Conservation (phyloP, 1,284 basidiomycete genomes). For the Pascua guehoae region DNA sequence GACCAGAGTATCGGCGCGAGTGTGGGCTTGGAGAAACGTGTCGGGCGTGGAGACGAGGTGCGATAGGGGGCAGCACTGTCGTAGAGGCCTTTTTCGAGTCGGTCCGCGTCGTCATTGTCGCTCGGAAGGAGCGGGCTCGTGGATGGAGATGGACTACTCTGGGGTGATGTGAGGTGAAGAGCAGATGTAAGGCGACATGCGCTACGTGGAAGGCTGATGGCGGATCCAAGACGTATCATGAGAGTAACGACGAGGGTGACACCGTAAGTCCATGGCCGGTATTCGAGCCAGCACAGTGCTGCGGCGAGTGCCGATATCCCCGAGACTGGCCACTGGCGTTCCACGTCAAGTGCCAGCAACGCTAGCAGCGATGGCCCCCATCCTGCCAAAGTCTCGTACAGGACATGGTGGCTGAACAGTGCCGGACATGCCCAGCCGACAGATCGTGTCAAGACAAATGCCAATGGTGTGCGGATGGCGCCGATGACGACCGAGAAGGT, state of each 20-base stretch:
- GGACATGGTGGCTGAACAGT: conserved; percentile 12
- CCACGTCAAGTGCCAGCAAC: background rate
- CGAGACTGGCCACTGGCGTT: background rate
- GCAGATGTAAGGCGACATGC: no score
- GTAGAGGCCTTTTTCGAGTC: background rate
- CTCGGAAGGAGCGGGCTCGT: no score
- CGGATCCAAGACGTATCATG: background rate
- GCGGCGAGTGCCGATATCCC: background rate
- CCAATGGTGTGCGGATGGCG: conserved; percentile 5
- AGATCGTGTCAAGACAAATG: conserved; percentile 12
- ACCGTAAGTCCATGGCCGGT: conserved; percentile 12
- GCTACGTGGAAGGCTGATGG: background rate
- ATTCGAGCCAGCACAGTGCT: conserved; percentile 7
- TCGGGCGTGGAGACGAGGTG: background rate
- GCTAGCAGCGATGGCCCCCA: conserved; percentile 9
- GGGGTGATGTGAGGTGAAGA: no score
- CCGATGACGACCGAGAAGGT: background rate
- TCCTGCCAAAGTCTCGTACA: conserved; percentile 14
- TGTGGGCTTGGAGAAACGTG: no score
- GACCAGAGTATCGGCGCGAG: background rate
- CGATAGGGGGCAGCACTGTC: background rate
- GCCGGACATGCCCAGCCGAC: conserved; percentile 15
- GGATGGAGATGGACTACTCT: no score
- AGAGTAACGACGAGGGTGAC: background rate
- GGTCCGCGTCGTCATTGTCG: background rate